Conservation (phyloP, 805 yeast genomes). For the Ogataea nitratoaversa region DNA sequence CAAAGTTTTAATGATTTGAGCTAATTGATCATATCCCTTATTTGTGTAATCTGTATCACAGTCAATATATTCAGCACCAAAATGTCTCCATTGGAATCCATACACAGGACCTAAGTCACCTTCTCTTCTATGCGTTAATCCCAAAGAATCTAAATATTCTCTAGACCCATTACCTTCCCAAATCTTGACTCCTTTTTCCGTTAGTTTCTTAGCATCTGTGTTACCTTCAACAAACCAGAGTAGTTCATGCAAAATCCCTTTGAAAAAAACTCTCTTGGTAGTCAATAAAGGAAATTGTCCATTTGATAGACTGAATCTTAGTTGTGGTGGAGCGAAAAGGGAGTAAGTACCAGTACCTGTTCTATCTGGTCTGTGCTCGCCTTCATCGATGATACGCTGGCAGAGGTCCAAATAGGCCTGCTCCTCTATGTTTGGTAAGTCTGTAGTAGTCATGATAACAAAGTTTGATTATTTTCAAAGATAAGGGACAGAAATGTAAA, state of each 20-base stretch:
- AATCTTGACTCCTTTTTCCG: slow-evolving; percentile 86
- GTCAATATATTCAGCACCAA: slow-evolving; percentile 87
- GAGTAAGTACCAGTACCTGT: slow-evolving; percentile 96
- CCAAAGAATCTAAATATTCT: slow-evolving; percentile 80
- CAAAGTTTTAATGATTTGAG: slow-evolving; percentile 71
- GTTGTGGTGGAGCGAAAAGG: slow-evolving; percentile 92
- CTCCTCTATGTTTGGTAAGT: slow-evolving; percentile 51
- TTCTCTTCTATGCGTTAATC: slow-evolving; percentile 73
- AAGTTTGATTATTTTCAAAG: too few relatives aligned
- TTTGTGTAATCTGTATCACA: slow-evolving; percentile 86
- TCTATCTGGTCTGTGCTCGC: slow-evolving; percentile 90
- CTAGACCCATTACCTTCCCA: slow-evolving; percentile 99
- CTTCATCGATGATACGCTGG: slow-evolving; percentile 67
- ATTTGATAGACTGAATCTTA: slow-evolving; percentile 71
- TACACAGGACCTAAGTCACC: slow-evolving; percentile 98
- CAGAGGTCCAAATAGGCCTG: slow-evolving; percentile 85
- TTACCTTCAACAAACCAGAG: slow-evolving; percentile 90
- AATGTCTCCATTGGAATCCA: slow-evolving; percentile 99
- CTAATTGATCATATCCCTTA: slow-evolving; percentile 86
- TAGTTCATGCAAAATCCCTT: slow-evolving; percentile 84
- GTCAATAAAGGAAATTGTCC: slow-evolving; percentile 84
- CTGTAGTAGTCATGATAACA: not conserved
- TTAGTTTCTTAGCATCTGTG: slow-evolving; percentile 77
- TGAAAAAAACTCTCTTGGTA: slow-evolving; percentile 86
- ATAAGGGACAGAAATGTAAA: too few relatives aligned